Conservation (phyloP, 2,329 filamentous ascomycete species). For the Claviceps pusilla region DNA sequence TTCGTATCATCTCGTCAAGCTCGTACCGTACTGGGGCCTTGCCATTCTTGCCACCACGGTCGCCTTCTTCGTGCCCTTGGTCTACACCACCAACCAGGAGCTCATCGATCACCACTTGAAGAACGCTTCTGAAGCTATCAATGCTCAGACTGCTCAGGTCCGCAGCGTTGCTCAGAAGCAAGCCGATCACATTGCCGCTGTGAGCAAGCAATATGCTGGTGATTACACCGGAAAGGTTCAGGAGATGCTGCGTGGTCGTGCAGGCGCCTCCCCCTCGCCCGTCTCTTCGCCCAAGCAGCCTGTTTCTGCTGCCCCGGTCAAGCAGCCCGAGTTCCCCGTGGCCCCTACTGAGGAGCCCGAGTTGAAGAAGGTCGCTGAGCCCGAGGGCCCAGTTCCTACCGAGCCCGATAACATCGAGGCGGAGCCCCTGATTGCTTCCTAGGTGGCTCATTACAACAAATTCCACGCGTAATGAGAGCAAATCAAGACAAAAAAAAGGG, state of each 20-base stretch:
- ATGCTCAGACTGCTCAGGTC: slow-evolving; percentile 48
- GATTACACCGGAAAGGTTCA: slow-evolving; percentile 56
- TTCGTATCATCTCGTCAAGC: slow-evolving; percentile 54
- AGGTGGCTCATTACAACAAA: slow-evolving; percentile 12
- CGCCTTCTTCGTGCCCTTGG: slow-evolving; percentile 45
- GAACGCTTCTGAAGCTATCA: slow-evolving; percentile 41
- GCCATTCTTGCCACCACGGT: slow-evolving; percentile 43
- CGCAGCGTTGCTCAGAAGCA: slow-evolving; percentile 48
- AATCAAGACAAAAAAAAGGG: slow-evolving; percentile 7
- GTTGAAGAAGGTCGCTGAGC: slow-evolving; percentile 6
- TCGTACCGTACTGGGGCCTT: slow-evolving; percentile 56
- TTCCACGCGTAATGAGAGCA: slow-evolving; percentile 14
- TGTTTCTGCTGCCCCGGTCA: slow-evolving; percentile 6
- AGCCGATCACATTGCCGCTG: slow-evolving; percentile 44
- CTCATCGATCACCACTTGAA: slow-evolving; percentile 50
- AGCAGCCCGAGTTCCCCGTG: slow-evolving; percentile 21
- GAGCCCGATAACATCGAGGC: slow-evolving; percentile 11
- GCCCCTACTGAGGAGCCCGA: slow-evolving; percentile 23
- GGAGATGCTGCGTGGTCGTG: slow-evolving; percentile 40
- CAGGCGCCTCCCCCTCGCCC: slow-evolving; percentile 28
- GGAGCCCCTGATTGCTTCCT: slow-evolving; percentile 17
- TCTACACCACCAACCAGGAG: slow-evolving; percentile 55
- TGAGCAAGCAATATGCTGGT: slow-evolving; percentile 53
- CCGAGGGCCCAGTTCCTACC: slow-evolving; percentile 7
- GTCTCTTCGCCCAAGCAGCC: slow-evolving; percentile 18